These are phyloP conservation scores for Colletotrichum sidae DNA, from an alignment of 2,329 filamentous ascomycete species.

Conservation along the genomic window DNA sequence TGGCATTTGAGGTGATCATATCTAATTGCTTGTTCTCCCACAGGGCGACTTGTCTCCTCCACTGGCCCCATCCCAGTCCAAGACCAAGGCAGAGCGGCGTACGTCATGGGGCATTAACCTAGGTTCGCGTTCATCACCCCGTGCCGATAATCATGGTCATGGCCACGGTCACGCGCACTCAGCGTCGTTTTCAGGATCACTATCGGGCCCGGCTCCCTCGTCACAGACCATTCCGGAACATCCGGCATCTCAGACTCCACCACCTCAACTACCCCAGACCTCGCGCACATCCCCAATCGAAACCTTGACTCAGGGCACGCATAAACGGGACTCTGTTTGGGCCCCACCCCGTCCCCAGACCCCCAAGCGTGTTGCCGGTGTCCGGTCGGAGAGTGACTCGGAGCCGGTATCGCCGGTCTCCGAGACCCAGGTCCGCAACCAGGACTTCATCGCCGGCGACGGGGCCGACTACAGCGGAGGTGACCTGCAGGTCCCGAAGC, in stretches of 20 bases:
- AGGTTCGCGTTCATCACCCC: constrained; percentile 46
- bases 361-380: constrained; percentile 38
- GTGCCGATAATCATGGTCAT: constrained; percentile 39
- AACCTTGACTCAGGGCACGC: constrained; percentile 35
- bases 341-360: constrained; percentile 35
- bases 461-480: constrained; percentile 30
- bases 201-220: constrained; percentile 10
- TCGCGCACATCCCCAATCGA: constrained; percentile 40
- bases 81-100: constrained; percentile 53
- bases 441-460: constrained; percentile 20
- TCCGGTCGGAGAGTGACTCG: constrained; percentile 39
- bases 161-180: constrained; percentile 26
- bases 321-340: constrained; percentile 36
- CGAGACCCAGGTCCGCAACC: constrained; percentile 40
- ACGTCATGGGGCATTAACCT: constrained; percentile 58
- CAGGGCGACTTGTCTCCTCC: constrained; percentile 52
- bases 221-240: constrained; percentile 33
- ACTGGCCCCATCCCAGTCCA: constrained; percentile 51
- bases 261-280: constrained; percentile 38
- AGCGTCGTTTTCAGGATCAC: constrained; percentile 26
- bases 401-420: constrained; percentile 49
- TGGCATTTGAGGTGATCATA: constrained; percentile 34
- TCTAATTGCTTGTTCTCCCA: constrained; percentile 44
- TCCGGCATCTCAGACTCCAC: constrained; percentile 33
- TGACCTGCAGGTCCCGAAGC: constrained; percentile 41